A percentile compares a stretch with the other conserved stretches of the same genome.
These are phyloP conservation scores for Suillus sp. DNA, from an alignment of 768 basidiomycete species.

Conservation along the genomic window DNA sequence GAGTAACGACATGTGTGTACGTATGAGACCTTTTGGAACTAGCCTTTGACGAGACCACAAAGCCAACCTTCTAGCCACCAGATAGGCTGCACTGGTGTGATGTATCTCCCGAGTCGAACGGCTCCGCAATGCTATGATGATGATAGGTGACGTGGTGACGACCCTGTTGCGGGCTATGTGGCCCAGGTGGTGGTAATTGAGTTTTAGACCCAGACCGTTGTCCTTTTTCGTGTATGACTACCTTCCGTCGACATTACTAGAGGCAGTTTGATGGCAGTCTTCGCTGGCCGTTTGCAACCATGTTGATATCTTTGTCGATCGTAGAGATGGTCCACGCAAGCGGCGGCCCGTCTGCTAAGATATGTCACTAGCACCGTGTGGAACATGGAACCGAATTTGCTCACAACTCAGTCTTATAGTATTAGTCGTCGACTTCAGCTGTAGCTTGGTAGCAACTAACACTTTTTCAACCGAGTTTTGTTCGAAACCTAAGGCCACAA, in stretches of 20 bases:
- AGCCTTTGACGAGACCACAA: background rate
- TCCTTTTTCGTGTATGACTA: background rate
- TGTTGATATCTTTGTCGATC: background rate
- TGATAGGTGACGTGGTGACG: background rate
- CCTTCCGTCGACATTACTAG: background rate
- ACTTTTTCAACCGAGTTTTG: background rate
- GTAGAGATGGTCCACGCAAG: background rate
- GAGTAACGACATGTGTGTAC: background rate
- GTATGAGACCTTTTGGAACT: background rate
- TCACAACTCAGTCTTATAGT: background rate
- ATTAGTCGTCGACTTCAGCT: background rate
- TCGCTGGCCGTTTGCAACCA: background rate
- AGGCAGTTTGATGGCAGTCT: no score
- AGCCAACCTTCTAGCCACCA: background rate
- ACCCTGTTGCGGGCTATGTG: background rate
- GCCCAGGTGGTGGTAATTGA: background rate
- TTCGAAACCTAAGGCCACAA: background rate
- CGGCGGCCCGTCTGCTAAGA: background rate
- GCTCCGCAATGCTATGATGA: background rate
- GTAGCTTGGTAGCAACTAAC: background rate
- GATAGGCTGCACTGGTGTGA: background rate
- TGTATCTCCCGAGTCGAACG: background rate
- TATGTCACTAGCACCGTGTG: background rate
- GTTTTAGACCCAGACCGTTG: background rate
- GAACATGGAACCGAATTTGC: background rate